Conservation (phyloP, 352 stramenopile genomes). For the Plasmopara halstedii region DNA sequence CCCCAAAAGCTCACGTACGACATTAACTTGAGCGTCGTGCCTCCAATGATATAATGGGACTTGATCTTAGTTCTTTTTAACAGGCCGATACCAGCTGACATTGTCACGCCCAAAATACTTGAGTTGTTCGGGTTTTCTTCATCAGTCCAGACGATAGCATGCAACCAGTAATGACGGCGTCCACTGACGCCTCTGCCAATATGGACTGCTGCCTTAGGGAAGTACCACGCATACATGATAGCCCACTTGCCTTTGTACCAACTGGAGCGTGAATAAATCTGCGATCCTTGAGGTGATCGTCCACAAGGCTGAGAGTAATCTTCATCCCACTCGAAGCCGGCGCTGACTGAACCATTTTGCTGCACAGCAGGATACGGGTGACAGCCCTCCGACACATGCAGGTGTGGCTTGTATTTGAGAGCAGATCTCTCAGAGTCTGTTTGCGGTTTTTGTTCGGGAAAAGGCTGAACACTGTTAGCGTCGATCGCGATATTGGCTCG, state of each 20-base stretch:
- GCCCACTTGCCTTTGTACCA: not conserved
- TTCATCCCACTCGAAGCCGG: slow-evolving; percentile 24
- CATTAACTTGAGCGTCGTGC: not conserved
- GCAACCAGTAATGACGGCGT: not conserved
- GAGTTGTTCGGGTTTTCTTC: not conserved
- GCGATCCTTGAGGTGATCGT: slow-evolving; percentile 8
- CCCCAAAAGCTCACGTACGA: not conserved
- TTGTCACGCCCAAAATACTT: not conserved
- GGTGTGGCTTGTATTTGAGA: not conserved
- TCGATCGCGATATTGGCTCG: not conserved
- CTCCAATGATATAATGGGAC: not conserved
- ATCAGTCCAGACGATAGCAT: slow-evolving; percentile 1
- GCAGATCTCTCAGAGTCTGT: not conserved
- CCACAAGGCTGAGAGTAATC: slow-evolving; percentile 8
- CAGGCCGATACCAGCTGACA: not conserved
- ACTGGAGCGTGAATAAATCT: slow-evolving; percentile 17
- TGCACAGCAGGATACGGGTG: slow-evolving; percentile 25
- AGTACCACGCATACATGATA: slow-evolving; percentile 4
- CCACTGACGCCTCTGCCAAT: not conserved
- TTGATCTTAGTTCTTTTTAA: not conserved
- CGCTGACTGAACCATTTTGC: slow-evolving; percentile 14
- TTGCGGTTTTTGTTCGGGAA: not conserved
- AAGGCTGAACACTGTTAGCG: not conserved
- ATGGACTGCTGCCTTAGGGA: not conserved
- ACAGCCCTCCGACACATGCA: slow-evolving; percentile 4